phyloP scores from a whole-genome alignment of 306 rosid genomes.

The Phaseolus lunatus region DNA sequence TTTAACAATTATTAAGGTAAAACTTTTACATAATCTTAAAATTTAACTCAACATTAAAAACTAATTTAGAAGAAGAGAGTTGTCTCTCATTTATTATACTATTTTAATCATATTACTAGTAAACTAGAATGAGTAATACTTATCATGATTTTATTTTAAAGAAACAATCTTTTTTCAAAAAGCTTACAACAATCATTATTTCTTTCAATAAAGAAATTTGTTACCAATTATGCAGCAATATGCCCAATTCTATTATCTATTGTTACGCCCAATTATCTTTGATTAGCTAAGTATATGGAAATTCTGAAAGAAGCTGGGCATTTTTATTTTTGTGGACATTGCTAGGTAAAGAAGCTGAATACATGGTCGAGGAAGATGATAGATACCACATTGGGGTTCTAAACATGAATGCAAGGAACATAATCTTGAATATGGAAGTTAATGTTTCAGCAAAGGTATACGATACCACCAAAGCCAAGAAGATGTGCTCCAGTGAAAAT shows the following conservation, averaged over 20 bases:
- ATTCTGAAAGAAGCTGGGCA: slow-evolving; percentile 9
- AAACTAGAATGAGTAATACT: neutral
- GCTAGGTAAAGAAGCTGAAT: slow-evolving; percentile 66
- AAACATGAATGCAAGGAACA: slow-evolving; percentile 59
- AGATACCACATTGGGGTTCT: slow-evolving; percentile 63
- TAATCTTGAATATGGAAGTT: slow-evolving; percentile 50
- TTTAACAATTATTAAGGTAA: no score
- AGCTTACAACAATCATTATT: neutral
- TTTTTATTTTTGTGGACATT: slow-evolving; percentile 15
- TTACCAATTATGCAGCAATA: neutral
- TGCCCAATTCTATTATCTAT: slow-evolving; percentile 2
- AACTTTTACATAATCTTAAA: no score
- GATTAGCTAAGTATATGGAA: neutral
- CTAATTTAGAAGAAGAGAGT: neutral
- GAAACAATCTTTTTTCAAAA: neutral
- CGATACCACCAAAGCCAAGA: slow-evolving; percentile 65
- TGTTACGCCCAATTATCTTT: neutral
- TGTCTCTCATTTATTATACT: neutral
- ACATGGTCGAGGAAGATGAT: slow-evolving; percentile 65
- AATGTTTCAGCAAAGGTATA: slow-evolving; percentile 70
- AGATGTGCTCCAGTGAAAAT: slow-evolving; percentile 56
- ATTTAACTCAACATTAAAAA: no score
- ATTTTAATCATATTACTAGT: neutral
- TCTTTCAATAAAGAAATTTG: neutral
- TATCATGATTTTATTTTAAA: neutral